A percentile compares a stretch with the other conserved stretches of the same genome.
Evolutionary conservation across 2,329 filamentous ascomycete species (phyloP).

Genomic region (Ramularia endophylla): DNA sequence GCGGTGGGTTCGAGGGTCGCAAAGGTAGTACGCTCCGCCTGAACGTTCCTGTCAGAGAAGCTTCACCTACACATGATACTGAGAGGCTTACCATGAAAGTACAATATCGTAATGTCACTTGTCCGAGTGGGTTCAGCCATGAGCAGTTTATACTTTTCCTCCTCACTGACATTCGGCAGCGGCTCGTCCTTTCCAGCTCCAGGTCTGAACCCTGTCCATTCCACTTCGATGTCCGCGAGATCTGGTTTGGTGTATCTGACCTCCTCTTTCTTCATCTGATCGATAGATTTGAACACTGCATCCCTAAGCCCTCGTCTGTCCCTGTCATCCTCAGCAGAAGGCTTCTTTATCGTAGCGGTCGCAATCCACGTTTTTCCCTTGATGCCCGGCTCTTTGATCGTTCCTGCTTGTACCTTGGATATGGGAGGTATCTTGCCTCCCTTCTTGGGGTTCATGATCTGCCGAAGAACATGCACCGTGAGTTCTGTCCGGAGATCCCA

Average conservation of each 20-base stretch:
- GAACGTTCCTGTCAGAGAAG: background rate
- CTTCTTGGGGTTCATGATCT: slow-evolving; percentile 43
- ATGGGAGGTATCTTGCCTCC: slow-evolving; percentile 47
- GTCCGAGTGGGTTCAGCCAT: slow-evolving; percentile 56
- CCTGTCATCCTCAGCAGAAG: slow-evolving; percentile 43
- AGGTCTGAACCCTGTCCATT: slow-evolving; percentile 69
- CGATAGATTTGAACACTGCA: slow-evolving; percentile 50
- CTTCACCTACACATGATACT: background rate
- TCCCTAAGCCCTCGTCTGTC: slow-evolving; percentile 48
- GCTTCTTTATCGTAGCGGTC: slow-evolving; percentile 58
- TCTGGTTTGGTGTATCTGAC: slow-evolving; percentile 46
- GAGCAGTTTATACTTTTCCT: slow-evolving; percentile 58
- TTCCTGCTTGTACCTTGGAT: slow-evolving; percentile 57
- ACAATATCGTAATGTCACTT: slow-evolving; percentile 60
- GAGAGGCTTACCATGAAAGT: slow-evolving; percentile 53
- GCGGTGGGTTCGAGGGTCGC: slow-evolving; percentile 65
- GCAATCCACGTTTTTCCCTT: slow-evolving; percentile 80
- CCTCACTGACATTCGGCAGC: slow-evolving; percentile 54
- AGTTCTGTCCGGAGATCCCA: slow-evolving; percentile 73
- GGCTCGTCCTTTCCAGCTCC: slow-evolving; percentile 45
- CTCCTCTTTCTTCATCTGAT: slow-evolving; percentile 43
- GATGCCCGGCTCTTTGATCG: slow-evolving; percentile 58
- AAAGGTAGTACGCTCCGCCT: slow-evolving; percentile 64
- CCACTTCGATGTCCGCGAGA: slow-evolving; percentile 56
- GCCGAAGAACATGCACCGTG: slow-evolving; percentile 65